phyloP scores from a whole-genome alignment of 495 filamentous ascomycete genomes.

The Lasiosphaeriaceae sp. region DNA sequence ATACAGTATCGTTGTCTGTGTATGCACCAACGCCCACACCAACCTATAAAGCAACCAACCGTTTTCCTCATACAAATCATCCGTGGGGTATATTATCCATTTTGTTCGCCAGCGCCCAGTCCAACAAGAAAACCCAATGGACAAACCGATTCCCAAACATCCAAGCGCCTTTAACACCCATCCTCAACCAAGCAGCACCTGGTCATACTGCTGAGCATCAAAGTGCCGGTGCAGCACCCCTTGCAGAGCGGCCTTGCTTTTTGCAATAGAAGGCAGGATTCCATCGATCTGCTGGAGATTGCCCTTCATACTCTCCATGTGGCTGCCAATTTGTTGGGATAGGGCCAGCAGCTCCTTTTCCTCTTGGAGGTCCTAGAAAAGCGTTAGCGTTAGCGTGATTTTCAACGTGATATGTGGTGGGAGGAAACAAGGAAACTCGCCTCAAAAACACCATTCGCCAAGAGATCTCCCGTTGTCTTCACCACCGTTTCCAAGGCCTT shows the following conservation, averaged over 20 bases:
- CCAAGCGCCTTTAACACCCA: background rate
- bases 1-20: too few relatives aligned
- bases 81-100: too few relatives aligned
- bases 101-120: too few relatives aligned
- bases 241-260: conserved; percentile 40
- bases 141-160: too few relatives aligned
- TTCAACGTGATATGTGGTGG: background rate
- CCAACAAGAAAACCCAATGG: too few relatives aligned
- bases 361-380: conserved; percentile 21
- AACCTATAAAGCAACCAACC: too few relatives aligned
- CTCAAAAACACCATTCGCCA: conserved; percentile 23
- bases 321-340: conserved; percentile 39
- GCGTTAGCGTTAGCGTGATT: background rate
- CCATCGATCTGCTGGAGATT: conserved; percentile 52
- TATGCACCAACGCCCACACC: too few relatives aligned
- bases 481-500: conserved; percentile 7
- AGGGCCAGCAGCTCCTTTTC: conserved; percentile 35
- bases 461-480: conserved; percentile 4
- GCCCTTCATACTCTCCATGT: conserved; percentile 56
- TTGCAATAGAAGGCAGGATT: conserved; percentile 37
- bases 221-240: conserved; percentile 38
- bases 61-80: too few relatives aligned
- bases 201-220: conserved; percentile 42
- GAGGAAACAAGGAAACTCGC: conserved; percentile 12
- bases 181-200: conserved; percentile 38